A percentile compares a stretch with the other conserved stretches of the same genome.
Conservation (phyloP, 805 yeast genomes). For the Candida ovalis region DNA sequence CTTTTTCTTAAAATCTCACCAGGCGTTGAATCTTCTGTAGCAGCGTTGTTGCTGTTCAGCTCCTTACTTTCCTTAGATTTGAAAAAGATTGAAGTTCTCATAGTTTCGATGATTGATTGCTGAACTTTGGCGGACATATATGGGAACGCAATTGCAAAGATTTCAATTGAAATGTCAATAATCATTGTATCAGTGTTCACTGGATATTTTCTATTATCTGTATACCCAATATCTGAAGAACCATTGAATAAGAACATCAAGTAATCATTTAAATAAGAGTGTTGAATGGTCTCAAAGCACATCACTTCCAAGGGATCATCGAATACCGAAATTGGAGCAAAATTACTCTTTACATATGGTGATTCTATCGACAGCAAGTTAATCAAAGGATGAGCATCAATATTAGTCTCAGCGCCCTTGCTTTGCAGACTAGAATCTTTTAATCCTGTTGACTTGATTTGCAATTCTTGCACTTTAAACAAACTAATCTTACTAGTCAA, state of each 20-base stretch:
- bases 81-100: conserved; percentile 51
- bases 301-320: conserved; percentile 34
- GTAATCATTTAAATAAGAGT: conserved; percentile 41
- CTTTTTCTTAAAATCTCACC: conserved; percentile 24
- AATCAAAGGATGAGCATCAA: conserved; percentile 22
- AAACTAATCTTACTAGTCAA: conserved; percentile 38
- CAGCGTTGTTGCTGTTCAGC: conserved; percentile 6
- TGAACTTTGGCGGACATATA: conserved; percentile 74
- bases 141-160: conserved; percentile 70
- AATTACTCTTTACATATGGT: conserved; percentile 26
- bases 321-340: conserved; percentile 26
- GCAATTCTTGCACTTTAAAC: conserved; percentile 30
- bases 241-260: conserved; percentile 30
- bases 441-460: conserved; percentile 23
- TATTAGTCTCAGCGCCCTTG: conserved; percentile 20
- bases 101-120: conserved; percentile 78
- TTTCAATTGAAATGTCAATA: conserved; percentile 74
- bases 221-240: conserved; percentile 29
- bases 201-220: conserved; percentile 32
- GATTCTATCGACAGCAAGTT: conserved; percentile 31
- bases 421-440: conserved; percentile 1
- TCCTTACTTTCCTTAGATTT: conserved; percentile 30
- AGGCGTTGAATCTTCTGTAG: conserved; percentile 8
- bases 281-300: conserved; percentile 34
- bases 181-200: conserved; percentile 49